Evolutionary conservation across 768 basidiomycete genomes (phyloP).

Genomic region (Lactarius sanguifluus): DNA sequence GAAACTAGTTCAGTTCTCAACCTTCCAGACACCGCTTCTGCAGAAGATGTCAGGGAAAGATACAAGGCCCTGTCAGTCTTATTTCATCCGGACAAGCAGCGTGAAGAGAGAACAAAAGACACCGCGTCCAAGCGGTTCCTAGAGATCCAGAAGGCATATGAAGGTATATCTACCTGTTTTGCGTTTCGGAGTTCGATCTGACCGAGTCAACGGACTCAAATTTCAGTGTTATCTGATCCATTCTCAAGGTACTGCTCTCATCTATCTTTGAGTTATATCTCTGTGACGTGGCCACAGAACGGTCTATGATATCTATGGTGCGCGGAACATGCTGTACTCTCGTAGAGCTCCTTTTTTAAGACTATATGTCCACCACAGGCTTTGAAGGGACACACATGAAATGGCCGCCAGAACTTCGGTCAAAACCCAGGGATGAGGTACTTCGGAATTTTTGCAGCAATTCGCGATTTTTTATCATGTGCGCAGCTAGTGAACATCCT

Average conservation of each 20-base stretch:
- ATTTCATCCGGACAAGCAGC: slow-evolving; percentile 86
- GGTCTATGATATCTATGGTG: slow-evolving; percentile 31
- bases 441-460: slow-evolving; percentile 8
- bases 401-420: slow-evolving; percentile 48
- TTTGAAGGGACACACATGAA: slow-evolving; percentile 42
- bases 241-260: slow-evolving; percentile 24
- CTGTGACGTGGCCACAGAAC: slow-evolving; percentile 22
- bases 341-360: neutral
- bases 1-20: slow-evolving; percentile 63
- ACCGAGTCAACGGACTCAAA: slow-evolving; percentile 9
- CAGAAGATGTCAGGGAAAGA: slow-evolving; percentile 70
- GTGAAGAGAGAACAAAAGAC: slow-evolving; percentile 51
- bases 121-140: slow-evolving; percentile 68
- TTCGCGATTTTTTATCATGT: slow-evolving; percentile 3
- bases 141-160: slow-evolving; percentile 80
- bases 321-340: neutral
- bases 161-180: slow-evolving; percentile 47
- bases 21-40: slow-evolving; percentile 59
- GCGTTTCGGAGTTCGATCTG: slow-evolving; percentile 1
- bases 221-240: slow-evolving; percentile 30
- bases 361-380: slow-evolving; percentile 31
- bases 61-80: slow-evolving; percentile 70
- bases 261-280: slow-evolving; percentile 30
- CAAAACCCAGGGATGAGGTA: slow-evolving; percentile 51
- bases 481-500: slow-evolving; percentile 49